Evolutionary conservation across 768 basidiomycete genomes (phyloP), one percentile per base, ranked within the genome.

Genomic region (Postia placenta): DNA sequence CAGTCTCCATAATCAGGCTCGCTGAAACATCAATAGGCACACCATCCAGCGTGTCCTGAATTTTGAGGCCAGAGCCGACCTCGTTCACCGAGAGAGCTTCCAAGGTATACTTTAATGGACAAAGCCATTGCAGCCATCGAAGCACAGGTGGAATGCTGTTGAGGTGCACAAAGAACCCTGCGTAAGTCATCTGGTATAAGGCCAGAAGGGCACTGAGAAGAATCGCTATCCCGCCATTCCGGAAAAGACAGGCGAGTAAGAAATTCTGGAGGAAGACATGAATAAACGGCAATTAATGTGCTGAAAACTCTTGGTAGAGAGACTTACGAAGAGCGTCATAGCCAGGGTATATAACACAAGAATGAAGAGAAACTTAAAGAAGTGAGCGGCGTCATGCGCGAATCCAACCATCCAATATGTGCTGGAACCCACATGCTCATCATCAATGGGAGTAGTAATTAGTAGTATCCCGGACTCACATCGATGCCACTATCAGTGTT

Each of bases 391-490:
- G 37, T 87, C 77, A 3, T 74, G 74, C 1, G 88, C 77, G 3
- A 97, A 78, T 11, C 94, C 93, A 2, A 92, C 91, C 94, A 97
- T 93, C 89, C 90, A 92, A 58, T 92, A 92, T n/a, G 84, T 85
- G 45, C 85, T 87, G 25, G 19, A 15, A 27, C n/a, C 27, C n/a
- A n/a, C n/a, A n/a, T n/a, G n/a, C 25, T 53, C 15, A 44, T 58
- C 40, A 52, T 17, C 17, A 24, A 14, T 12, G 56, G 48, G 22
- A 27, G n/a, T n/a, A n/a, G n/a, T n/a, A n/a, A n/a, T n/a, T n/a
- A n/a, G 33, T 35, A 43, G 15, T 37, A 15, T 38, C 26, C 27
- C 19, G 24, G 14, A 67, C 87, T 60, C 55, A 91, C 86, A 93
- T 88, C 3, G 88, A 81, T 3, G 83, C 78, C 5, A 96, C 84